Evolutionary conservation across 306 rosid genomes (phyloP).

Genomic region (Cicer bijugum): DNA sequence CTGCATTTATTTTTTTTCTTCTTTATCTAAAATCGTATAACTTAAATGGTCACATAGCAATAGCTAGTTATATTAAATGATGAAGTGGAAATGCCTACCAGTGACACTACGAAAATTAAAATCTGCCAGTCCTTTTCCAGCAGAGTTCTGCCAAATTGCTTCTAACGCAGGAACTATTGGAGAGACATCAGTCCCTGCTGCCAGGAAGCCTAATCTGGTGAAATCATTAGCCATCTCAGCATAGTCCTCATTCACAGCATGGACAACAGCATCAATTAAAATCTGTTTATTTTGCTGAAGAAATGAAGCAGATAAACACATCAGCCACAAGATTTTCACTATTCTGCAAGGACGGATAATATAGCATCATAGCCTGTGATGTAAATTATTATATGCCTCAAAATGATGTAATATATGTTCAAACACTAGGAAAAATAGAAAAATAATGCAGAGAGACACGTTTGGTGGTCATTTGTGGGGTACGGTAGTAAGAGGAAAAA

Average conservation of each 20-base stretch:
- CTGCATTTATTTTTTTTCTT: neutral
- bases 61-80: slow-evolving; percentile 32
- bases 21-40: slow-evolving; percentile 5
- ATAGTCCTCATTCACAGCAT: slow-evolving; percentile 98
- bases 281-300: slow-evolving; percentile 95
- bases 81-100: slow-evolving; percentile 53
- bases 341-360: slow-evolving; percentile 32
- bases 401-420: slow-evolving; percentile 21
- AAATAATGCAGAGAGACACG: slow-evolving; percentile 1
- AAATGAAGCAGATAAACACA: slow-evolving; percentile 44
- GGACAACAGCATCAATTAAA: slow-evolving; percentile 96
- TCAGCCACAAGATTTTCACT: slow-evolving; percentile 22
- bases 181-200: slow-evolving; percentile 95
- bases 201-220: slow-evolving; percentile 94
- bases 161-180: slow-evolving; percentile 96
- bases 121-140: slow-evolving; percentile 96
- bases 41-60: slow-evolving; percentile 36
- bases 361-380: neutral
- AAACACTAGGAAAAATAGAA: slow-evolving; percentile 23
- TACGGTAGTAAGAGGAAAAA: neutral
- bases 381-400: slow-evolving; percentile 9
- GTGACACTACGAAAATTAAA: slow-evolving; percentile 94
- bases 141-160: slow-evolving; percentile 99
- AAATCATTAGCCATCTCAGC: slow-evolving; percentile 98
- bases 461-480: neutral